Conservation (phyloP, 2,329 filamentous ascomycete species). For the Fonsecaea pedrosoi region DNA sequence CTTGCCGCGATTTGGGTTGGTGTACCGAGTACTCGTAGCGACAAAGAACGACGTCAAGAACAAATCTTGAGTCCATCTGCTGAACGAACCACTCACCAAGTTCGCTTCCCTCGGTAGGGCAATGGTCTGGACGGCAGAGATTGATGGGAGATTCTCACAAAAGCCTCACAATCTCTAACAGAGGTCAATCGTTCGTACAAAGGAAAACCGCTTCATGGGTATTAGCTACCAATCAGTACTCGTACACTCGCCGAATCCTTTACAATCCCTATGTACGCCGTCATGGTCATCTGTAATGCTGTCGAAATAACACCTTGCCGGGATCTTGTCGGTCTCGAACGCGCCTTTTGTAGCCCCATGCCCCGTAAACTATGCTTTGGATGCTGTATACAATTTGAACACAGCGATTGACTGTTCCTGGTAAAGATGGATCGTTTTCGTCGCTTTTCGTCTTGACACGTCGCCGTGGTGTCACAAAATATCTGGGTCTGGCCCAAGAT, state of each 20-base stretch:
- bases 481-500: neutral
- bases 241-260: neutral
- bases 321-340: neutral
- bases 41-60: too few relatives aligned
- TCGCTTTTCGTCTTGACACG: neutral
- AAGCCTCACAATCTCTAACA: neutral
- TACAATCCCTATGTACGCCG: conserved; percentile 2
- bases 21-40: neutral
- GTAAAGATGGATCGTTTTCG: neutral
- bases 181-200: neutral
- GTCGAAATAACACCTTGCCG: neutral
- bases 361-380: neutral
- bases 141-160: neutral
- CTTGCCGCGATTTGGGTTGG: neutral
- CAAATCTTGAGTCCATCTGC: too few relatives aligned
- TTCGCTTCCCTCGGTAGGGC: neutral
- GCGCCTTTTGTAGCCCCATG: neutral
- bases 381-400: conserved; percentile 1
- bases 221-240: conserved; percentile 3
- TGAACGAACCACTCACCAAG: too few relatives aligned
- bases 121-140: neutral
- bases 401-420: conserved; percentile 1
- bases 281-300: neutral
- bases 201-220: neutral
- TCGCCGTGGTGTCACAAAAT: neutral